A percentile compares a stretch with the other conserved stretches of the same genome.
phyloP scores from a whole-genome alignment of 176 grass and related monocot genomes.

The Bolboschoenus planiculmis region DNA sequence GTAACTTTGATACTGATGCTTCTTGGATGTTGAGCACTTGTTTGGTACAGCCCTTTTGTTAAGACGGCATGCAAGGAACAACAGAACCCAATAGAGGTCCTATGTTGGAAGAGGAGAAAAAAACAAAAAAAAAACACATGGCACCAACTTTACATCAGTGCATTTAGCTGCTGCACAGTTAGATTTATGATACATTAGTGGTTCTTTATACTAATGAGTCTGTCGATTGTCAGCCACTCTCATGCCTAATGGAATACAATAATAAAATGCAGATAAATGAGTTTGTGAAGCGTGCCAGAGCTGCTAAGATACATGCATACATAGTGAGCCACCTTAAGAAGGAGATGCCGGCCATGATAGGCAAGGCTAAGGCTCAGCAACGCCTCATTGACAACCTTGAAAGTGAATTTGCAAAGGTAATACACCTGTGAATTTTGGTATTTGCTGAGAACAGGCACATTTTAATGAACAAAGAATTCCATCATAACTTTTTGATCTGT shows the following conservation, averaged over 20 bases:
- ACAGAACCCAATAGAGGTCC: not conserved
- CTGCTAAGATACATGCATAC: conserved; percentile 91
- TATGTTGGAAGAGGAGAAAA: not conserved
- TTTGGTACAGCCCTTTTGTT: conserved; percentile 7
- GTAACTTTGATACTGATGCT: not conserved
- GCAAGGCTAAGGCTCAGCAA: conserved; percentile 90
- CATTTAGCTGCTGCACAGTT: not conserved
- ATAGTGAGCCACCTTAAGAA: conserved; percentile 89
- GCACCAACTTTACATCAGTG: not conserved
- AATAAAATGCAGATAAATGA: conserved; percentile 68
- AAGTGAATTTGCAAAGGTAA: conserved; percentile 78
- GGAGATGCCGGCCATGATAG: conserved; percentile 90
- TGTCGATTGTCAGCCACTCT: not conserved
- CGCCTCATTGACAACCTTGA: conserved; percentile 77
- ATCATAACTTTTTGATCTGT: not conserved
- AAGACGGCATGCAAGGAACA: not conserved
- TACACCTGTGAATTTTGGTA: not conserved
- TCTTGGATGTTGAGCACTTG: not conserved
- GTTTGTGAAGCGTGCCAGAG: conserved; percentile 92
- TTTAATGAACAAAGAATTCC: not conserved
- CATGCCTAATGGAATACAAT: not conserved
- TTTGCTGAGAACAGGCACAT: not conserved
- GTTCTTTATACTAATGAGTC: not conserved
- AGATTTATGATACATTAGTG: not conserved
- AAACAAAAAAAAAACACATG: not conserved